Conservation (phyloP, 2,329 filamentous ascomycete genomes). For the Nothomitra cinnamomea region DNA sequence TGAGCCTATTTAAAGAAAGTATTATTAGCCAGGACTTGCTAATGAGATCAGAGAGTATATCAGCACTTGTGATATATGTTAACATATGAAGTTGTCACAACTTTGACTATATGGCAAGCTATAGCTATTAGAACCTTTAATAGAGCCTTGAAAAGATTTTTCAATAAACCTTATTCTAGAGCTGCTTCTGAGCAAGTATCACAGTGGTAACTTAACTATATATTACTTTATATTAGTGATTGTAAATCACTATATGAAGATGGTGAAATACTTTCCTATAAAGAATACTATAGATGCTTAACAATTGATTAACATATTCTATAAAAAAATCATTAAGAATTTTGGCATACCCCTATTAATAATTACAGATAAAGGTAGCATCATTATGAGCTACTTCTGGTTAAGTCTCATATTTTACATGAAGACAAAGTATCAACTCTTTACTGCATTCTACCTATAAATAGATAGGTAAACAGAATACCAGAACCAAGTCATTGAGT, state of each 20-base stretch:
- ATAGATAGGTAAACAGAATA: slow-evolving; percentile 10
- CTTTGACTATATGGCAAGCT: background rate
- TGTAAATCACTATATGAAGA: slow-evolving; percentile 12
- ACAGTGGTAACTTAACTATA: background rate
- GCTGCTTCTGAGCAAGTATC: slow-evolving; percentile 7
- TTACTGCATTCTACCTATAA: slow-evolving; percentile 7
- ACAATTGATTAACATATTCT: slow-evolving; percentile 10
- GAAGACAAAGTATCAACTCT: background rate
- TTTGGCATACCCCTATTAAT: slow-evolving; percentile 10
- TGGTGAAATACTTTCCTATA: slow-evolving; percentile 9
- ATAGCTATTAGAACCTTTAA: background rate
- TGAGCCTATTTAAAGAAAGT: background rate
- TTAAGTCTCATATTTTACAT: slow-evolving; percentile 5
- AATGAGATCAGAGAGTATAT: slow-evolving; percentile 4
- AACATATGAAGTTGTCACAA: slow-evolving; percentile 1
- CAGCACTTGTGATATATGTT: slow-evolving; percentile 1
- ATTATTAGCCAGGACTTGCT: background rate
- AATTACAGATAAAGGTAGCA: slow-evolving; percentile 12
- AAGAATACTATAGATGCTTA: slow-evolving; percentile 8
- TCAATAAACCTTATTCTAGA: slow-evolving; percentile 15
- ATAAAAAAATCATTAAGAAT: slow-evolving; percentile 11
- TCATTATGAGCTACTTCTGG: slow-evolving; percentile 10
- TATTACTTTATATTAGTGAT: slow-evolving; percentile 13
- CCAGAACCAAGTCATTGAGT: slow-evolving; percentile 7
- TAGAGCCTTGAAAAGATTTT: slow-evolving; percentile 6